Base-by-base conservation (phyloP, 2,329 filamentous ascomycete genomes). In the Fonsecaea multimorphosa region DNA sequence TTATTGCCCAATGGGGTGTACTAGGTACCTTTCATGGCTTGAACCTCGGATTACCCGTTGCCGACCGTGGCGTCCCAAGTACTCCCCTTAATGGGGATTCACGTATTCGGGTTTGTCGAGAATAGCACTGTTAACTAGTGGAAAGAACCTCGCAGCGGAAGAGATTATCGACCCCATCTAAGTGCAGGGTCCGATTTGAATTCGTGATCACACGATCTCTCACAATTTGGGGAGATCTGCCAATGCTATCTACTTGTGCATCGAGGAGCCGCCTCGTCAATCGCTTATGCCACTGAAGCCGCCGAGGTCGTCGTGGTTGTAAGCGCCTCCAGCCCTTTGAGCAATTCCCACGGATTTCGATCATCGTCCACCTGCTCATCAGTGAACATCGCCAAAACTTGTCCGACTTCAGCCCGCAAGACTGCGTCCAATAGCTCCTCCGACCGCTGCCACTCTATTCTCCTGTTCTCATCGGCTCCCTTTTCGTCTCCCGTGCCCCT, bases 351-450 rank as follows among this genome's bases (percentile, higher is more conserved):
- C 16, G 67, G 64, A 32, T 61, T 65, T 40, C 58, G 62, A 12
- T 67, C 63, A 36, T 49, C 31, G 36, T 32, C 31, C n/a, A 27
- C 36, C 44, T 53, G 52, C 44, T 67, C 56, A 12, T 63, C 67
- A 9, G 54, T 61, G 49, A 69, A 54, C 61, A 65, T 67, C 57
- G 65, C 65, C 52, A 56, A 36, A 16, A 63, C 60, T 24, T 67
- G 58, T 19, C 51, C 46, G 22, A 53, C 57, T 51, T 69, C 67
- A 19, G 71, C 68, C 2, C 57, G 59, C 34, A 70, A 34, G 7
- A 72, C 31, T 8, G 63, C 58, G 53, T 71, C 68, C 29, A 72
- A 55, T 14, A 71, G 60, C 56, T 68, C 64, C 55, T 72, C 71
- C 12, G 67, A 66, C 27, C 59, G 62, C 40, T 63, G 58, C 70